phyloP scores from a whole-genome alignment of 495 filamentous ascomycete genomes.

The Lentithecium fluviatile region DNA sequence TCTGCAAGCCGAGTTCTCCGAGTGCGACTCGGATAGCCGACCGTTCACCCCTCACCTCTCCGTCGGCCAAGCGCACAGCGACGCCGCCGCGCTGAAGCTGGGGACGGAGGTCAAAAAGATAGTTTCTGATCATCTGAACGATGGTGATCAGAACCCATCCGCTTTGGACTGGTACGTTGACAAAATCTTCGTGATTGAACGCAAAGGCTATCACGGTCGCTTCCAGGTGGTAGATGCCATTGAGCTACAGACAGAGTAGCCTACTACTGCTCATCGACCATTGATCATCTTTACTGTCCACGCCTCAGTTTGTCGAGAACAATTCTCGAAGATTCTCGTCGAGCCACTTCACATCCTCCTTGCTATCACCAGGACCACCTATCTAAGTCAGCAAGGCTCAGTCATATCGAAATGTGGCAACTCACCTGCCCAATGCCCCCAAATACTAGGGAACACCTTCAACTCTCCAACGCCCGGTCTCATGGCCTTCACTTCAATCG shows the following conservation, averaged over 20 bases:
- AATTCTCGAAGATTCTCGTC: constrained; percentile 57
- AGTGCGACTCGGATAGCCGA: constrained; percentile 17
- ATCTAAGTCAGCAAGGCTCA: constrained; percentile 2
- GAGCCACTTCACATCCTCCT: constrained; percentile 65
- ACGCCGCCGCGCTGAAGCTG: not conserved
- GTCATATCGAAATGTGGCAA: constrained; percentile 2
- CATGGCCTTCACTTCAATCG: constrained; percentile 67
- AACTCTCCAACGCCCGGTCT: constrained; percentile 58
- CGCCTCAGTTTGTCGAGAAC: constrained; percentile 40
- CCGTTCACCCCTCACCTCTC: constrained; percentile 25
- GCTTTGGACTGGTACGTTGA: constrained; percentile 25
- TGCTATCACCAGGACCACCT: constrained; percentile 63
- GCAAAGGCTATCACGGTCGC: constrained; percentile 11
- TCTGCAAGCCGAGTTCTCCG: constrained; percentile 25
- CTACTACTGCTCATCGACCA: no score
- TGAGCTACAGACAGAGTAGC: no score
- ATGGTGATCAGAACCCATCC: not conserved
- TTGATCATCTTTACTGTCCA: no score
- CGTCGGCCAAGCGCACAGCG: constrained; percentile 16
- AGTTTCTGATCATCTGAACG: constrained; percentile 1
- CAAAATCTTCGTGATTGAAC: constrained; percentile 20
- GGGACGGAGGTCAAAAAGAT: not conserved
- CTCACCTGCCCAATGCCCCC: constrained; percentile 58
- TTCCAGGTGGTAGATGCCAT: constrained; percentile 15
- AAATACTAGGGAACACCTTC: constrained; percentile 60